These are phyloP conservation scores for Triticum timopheevii DNA, from an alignment of 176 grass and related monocot genomes.

Conservation along the genomic window DNA sequence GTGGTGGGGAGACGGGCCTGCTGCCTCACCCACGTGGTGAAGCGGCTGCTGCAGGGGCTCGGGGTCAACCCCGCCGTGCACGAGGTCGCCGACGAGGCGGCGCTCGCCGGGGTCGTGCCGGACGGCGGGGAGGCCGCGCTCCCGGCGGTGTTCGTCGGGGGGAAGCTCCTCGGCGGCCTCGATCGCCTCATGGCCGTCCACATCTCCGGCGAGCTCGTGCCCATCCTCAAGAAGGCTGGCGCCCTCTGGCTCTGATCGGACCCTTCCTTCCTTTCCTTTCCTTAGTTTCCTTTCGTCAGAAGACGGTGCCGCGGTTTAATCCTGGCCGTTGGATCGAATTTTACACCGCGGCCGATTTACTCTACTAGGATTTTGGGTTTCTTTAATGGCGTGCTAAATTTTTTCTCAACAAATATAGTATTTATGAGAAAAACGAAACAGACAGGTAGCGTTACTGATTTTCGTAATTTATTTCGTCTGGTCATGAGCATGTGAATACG, in stretches of 20 bases:
- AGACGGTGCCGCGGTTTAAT: constrained; percentile 11
- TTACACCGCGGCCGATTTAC: neutral
- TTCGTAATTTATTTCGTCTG: neutral
- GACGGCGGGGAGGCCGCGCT: constrained; percentile 25
- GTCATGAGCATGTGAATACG: constrained; percentile 38
- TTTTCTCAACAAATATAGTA: neutral
- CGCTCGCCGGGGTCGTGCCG: constrained; percentile 38
- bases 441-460: neutral
- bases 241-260: constrained; percentile 76
- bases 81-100: constrained; percentile 73
- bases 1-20: constrained; percentile 77
- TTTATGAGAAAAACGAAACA: neutral
- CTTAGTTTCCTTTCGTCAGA: neutral
- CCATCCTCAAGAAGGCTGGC: constrained; percentile 91
- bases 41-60: constrained; percentile 73
- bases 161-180: constrained; percentile 66
- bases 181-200: constrained; percentile 94
- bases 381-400: neutral
- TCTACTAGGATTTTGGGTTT: constrained; percentile 24
- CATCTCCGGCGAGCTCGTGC: constrained; percentile 93
- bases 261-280: neutral
- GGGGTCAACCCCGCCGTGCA: constrained; percentile 84
- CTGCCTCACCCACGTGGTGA: constrained; percentile 88
- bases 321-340: constrained; percentile 30
- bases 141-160: constrained; percentile 84